Evolutionary conservation across 768 basidiomycete species (phyloP), one percentile per base, ranked within the genome.

Genomic region (Hypsizygus marmoreus): DNA sequence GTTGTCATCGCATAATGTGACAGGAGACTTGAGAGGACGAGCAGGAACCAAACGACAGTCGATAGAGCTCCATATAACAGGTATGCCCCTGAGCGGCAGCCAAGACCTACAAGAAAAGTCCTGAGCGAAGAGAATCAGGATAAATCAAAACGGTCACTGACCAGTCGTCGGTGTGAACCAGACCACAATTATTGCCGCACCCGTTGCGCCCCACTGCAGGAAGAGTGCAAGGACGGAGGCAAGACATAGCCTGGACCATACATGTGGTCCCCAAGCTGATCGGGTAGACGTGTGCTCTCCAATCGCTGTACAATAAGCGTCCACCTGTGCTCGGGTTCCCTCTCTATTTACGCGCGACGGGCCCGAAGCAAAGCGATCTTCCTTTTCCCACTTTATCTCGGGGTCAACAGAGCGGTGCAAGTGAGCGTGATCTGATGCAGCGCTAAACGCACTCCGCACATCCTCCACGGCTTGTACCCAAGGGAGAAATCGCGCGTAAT

Each of bases 11-110:
- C 57, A 29, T 61, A 61, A 38, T 65, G 60, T 1, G 63, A 49
- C 3, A 70, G 59, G n/a, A 57, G 43, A 35, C 63, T 64, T 1
- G 68, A 71, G 13, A 45, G 24, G 20, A 67, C 52, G 4, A 65
- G 52, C 4, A 69, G 3, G 14, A 63, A 36, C 68, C 68, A 68
- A n/a, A 64, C 53, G 11, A 67, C 22, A 1, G 69, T 69, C 0
- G 69, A 66, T 5, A 60, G 24, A 5, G 47, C 23, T 5, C 61
- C 68, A 40, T 69, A 71, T 11, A 67, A 26, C 7, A 68, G 24
- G 40, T 62, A 69, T 13, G 57, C 51, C 1, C 56, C 64, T 9
- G 65, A 67, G 4, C 66, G 61, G 45, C 69, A 69, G 11, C 63
- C 67, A 22, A 71, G 47, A 13, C 68, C 67, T 67, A 24, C 7